Evolutionary conservation across 495 filamentous ascomycete genomes (phyloP).

Genomic region (Talaromyces nanjingensis): DNA sequence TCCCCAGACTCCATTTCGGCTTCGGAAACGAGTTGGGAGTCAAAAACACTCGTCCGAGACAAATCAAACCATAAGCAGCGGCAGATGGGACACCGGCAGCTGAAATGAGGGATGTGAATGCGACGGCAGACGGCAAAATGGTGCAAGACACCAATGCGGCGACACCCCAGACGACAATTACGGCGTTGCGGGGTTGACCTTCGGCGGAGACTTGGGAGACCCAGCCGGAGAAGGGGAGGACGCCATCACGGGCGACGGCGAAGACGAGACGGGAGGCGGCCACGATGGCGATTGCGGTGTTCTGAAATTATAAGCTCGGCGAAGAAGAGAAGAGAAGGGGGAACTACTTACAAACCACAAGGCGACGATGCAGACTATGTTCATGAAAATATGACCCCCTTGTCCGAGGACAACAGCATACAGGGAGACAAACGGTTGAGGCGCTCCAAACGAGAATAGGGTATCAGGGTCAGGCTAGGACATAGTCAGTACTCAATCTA

Average conservation of each 20-base stretch:
- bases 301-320: constrained; percentile 17
- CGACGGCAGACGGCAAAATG: constrained; percentile 44
- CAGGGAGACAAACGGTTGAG: constrained; percentile 47
- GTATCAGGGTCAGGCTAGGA: constrained; percentile 31
- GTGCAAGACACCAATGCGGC: constrained; percentile 45
- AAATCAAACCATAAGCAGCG: constrained; percentile 48
- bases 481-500: too few species aligned
- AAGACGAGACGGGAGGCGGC: constrained; percentile 51
- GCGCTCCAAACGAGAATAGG: constrained; percentile 38
- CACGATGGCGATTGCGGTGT: constrained; percentile 48
- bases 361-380: constrained; percentile 43
- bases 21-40: constrained; percentile 41
- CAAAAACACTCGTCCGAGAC: constrained; percentile 41
- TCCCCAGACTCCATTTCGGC: constrained; percentile 38
- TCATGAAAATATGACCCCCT: constrained; percentile 51
- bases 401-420: constrained; percentile 45
- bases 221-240: constrained; percentile 49
- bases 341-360: constrained; percentile 34
- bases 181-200: constrained; percentile 47
- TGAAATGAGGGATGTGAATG: constrained; percentile 48
- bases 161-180: constrained; percentile 47
- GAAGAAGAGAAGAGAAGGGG: background rate
- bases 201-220: constrained; percentile 39
- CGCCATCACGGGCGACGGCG: constrained; percentile 49
- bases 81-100: constrained; percentile 45